phyloP scores from a whole-genome alignment of 805 yeast genomes.

The Komagataella populi region DNA sequence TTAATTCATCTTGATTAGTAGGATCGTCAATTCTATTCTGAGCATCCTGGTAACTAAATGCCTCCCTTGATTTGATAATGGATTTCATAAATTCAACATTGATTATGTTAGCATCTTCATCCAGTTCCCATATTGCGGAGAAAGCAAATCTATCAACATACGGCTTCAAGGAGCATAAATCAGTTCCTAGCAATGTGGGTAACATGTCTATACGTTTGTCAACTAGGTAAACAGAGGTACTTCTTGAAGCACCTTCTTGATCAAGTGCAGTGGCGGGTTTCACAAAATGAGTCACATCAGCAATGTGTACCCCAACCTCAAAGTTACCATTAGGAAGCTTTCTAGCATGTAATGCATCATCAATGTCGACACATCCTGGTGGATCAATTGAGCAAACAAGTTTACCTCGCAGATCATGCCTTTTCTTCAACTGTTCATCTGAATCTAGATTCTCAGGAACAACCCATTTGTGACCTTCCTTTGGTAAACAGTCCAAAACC shows the following conservation, averaged over 20 bases:
- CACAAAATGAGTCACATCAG: constrained; percentile 96
- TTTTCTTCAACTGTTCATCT: constrained; percentile 41
- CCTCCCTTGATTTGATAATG: constrained; percentile 81
- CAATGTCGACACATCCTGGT: constrained; percentile 96
- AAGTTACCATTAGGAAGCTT: constrained; percentile 81
- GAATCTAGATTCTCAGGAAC: constrained; percentile 56
- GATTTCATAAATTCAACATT: constrained; percentile 74
- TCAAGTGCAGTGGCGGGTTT: constrained; percentile 87
- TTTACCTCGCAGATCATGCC: constrained; percentile 80
- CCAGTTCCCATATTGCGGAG: constrained; percentile 92
- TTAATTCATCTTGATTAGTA: constrained; percentile 65
- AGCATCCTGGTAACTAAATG: constrained; percentile 89
- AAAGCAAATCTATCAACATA: constrained; percentile 93
- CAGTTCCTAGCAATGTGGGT: constrained; percentile 90
- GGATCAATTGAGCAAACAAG: constrained; percentile 95
- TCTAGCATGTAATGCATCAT: constrained; percentile 90
- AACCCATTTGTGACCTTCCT: constrained; percentile 87
- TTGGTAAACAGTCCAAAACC: constrained; percentile 84
- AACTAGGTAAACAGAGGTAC: constrained; percentile 92
- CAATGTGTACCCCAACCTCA: constrained; percentile 98
- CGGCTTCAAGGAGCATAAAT: constrained; percentile 88
- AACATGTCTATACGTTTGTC: constrained; percentile 98
- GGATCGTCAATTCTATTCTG: constrained; percentile 81
- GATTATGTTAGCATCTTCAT: constrained; percentile 73
- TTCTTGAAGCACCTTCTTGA: constrained; percentile 92